Evolutionary conservation across 768 basidiomycete species (phyloP).

Genomic region (Amanita muscaria): DNA sequence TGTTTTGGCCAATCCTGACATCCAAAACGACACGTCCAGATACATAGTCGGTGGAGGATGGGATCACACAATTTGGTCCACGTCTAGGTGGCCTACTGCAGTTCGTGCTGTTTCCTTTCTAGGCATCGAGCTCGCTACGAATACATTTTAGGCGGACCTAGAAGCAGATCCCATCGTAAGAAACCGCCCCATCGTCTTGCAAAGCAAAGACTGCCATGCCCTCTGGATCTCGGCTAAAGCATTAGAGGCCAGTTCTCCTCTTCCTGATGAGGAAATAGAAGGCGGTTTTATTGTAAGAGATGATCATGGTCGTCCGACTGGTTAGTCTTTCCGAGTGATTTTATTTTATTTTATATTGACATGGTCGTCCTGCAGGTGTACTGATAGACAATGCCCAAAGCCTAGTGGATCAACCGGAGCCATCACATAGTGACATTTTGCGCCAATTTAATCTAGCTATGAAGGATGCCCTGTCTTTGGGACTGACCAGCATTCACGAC

Average conservation of each 20-base stretch:
- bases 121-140: neutral
- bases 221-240: slow-evolving; percentile 73
- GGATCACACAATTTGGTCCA: slow-evolving; percentile 79
- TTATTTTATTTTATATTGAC: slow-evolving; percentile 5
- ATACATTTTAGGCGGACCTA: slow-evolving; percentile 48
- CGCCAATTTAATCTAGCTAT: slow-evolving; percentile 55
- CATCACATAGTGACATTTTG: slow-evolving; percentile 55
- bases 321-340: slow-evolving; percentile 25
- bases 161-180: slow-evolving; percentile 60
- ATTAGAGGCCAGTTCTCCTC: slow-evolving; percentile 46
- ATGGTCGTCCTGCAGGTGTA: slow-evolving; percentile 37
- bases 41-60: slow-evolving; percentile 81
- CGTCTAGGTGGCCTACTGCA: slow-evolving; percentile 54
- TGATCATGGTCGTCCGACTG: slow-evolving; percentile 56
- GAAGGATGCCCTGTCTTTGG: slow-evolving; percentile 56
- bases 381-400: slow-evolving; percentile 85
- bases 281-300: slow-evolving; percentile 79
- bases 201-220: slow-evolving; percentile 85
- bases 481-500: slow-evolving; percentile 82
- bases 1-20: slow-evolving; percentile 48
- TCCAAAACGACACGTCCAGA: slow-evolving; percentile 45
- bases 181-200: slow-evolving; percentile 65
- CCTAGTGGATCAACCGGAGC: slow-evolving; percentile 52
- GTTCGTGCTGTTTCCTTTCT: slow-evolving; percentile 30
- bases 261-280: slow-evolving; percentile 63